Conservation (phyloP, 2,329 filamentous ascomycete genomes). For the Colletotrichum aenigma region DNA sequence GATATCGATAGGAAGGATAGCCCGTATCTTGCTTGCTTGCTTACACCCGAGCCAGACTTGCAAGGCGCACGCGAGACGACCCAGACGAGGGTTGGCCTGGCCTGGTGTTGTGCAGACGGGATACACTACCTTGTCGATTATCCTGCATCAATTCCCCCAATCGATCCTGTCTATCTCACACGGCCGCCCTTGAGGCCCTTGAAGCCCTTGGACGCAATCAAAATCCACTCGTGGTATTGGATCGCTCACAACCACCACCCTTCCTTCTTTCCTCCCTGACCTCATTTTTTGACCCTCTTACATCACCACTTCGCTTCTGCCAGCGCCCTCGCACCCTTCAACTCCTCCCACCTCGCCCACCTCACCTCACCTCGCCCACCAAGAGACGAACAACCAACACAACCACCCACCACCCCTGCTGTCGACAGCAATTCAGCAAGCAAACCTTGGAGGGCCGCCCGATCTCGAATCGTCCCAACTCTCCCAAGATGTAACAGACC, state of each 20-base stretch:
- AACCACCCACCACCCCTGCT: not conserved
- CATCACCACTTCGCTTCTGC: not conserved
- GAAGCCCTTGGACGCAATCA: not conserved
- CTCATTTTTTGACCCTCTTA: conserved; percentile 6
- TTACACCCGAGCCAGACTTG: not conserved
- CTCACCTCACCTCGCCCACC: not conserved
- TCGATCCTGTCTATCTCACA: not conserved
- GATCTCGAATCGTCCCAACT: conserved; percentile 19
- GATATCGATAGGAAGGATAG: not conserved
- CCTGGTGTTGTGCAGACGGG: not conserved
- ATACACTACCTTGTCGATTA: not conserved
- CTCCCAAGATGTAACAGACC: conserved; percentile 48
- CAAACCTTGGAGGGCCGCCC: not conserved
- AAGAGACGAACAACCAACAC: not conserved
- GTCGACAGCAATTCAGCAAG: not conserved
- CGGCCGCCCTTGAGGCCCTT: not conserved
- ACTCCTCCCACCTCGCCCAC: not conserved
- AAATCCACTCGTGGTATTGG: not conserved
- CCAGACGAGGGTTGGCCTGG: not conserved
- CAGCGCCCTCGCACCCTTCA: not conserved
- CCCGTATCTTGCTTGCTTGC: not conserved
- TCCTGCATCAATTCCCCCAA: not conserved
- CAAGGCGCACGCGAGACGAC: not conserved
- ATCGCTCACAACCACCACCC: not conserved
- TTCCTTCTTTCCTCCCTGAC: conserved; percentile 4